Percentiles rank a stretch among this genome's conserved stretches.
phyloP scores from a whole-genome alignment of 116 monocot genomes.

The Trichopus zeylanicus region DNA sequence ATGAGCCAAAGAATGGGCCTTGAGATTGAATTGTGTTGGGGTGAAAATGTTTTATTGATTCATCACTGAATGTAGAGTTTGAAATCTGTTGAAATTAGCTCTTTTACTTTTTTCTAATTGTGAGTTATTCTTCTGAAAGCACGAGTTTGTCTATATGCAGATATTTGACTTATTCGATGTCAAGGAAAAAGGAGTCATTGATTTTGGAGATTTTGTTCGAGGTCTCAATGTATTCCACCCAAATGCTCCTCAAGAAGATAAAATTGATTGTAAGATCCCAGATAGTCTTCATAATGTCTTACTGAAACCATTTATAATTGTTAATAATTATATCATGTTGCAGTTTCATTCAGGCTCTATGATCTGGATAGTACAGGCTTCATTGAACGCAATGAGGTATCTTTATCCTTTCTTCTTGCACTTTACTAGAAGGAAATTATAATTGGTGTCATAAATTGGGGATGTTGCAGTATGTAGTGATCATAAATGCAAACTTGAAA shows the following conservation, averaged over 20 bases:
- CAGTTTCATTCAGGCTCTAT: slow-evolving; percentile 91
- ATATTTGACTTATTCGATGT: slow-evolving; percentile 97
- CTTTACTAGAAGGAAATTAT: neutral
- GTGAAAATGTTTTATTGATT: too few species aligned
- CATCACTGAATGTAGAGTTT: too few species aligned
- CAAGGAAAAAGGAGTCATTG: slow-evolving; percentile 86
- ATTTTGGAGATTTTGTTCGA: slow-evolving; percentile 96
- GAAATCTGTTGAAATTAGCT: too few species aligned
- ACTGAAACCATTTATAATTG: neutral
- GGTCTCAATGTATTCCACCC: slow-evolving; percentile 89
- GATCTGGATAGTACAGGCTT: slow-evolving; percentile 79
- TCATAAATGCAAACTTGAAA: too few species aligned
- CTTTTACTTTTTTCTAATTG: too few species aligned
- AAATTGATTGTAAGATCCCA: slow-evolving; percentile 77
- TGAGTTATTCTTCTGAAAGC: too few species aligned
- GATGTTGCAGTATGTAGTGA: too few species aligned
- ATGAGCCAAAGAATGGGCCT: too few species aligned
- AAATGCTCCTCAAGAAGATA: slow-evolving; percentile 68
- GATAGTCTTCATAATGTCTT: neutral
- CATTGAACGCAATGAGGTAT: slow-evolving; percentile 91
- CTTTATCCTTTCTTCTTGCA: neutral
- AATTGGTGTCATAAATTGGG: too few species aligned
- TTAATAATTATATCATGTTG: slow-evolving; percentile 7
- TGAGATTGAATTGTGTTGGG: too few species aligned
- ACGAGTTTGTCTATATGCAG: slow-evolving; percentile 31